Conservation (phyloP, 2,329 filamentous ascomycete species). For the Talaromyces sp. region DNA sequence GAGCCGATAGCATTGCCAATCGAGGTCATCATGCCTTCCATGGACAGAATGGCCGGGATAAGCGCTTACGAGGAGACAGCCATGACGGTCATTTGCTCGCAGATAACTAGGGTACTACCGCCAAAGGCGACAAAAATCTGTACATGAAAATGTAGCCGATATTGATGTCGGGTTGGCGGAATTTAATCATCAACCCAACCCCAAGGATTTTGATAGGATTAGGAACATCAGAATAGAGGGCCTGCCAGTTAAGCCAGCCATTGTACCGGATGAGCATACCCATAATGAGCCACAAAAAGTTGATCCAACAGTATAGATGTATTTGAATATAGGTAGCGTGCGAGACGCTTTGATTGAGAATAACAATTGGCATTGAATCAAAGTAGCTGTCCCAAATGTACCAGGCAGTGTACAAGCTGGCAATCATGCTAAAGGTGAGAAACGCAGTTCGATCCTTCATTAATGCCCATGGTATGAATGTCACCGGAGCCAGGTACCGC, state of each 20-base stretch:
- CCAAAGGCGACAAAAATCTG: slow-evolving; percentile 51
- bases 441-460: slow-evolving; percentile 44
- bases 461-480: slow-evolving; percentile 50
- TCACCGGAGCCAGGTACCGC: slow-evolving; percentile 43
- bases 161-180: slow-evolving; percentile 40
- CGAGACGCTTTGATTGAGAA: slow-evolving; percentile 13
- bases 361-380: slow-evolving; percentile 10
- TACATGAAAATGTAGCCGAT: slow-evolving; percentile 50
- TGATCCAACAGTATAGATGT: slow-evolving; percentile 43
- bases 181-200: slow-evolving; percentile 47
- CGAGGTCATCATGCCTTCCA: slow-evolving; percentile 47
- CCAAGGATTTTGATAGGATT: slow-evolving; percentile 45
- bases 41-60: slow-evolving; percentile 48
- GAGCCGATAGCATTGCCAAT: slow-evolving; percentile 49
- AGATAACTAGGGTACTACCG: slow-evolving; percentile 46
- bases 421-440: slow-evolving; percentile 46
- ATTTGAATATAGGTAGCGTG: slow-evolving; percentile 40
- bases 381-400: slow-evolving; percentile 28
- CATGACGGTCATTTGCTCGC: slow-evolving; percentile 49
- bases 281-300: slow-evolving; percentile 46
- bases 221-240: slow-evolving; percentile 44
- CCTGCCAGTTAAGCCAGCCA: slow-evolving; percentile 43
- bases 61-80: slow-evolving; percentile 47
- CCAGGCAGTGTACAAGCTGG: slow-evolving; percentile 21
- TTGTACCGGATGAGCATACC: slow-evolving; percentile 43